These are phyloP conservation scores for Musa acuminata DNA, from an alignment of 176 grass and related monocot species.

Conservation along the genomic window DNA sequence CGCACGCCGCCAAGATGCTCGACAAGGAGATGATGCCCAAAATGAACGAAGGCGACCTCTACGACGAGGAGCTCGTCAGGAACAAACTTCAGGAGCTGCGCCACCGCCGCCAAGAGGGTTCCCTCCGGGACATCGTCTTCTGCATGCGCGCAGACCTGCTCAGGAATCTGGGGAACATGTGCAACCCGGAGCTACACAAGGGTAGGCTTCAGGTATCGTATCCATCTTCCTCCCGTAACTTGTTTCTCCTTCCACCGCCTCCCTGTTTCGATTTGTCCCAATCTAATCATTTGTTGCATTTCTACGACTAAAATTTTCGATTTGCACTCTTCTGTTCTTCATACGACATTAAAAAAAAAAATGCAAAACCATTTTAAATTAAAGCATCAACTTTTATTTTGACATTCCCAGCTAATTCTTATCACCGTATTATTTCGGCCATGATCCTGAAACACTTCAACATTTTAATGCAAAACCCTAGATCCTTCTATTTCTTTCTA, in stretches of 20 bases:
- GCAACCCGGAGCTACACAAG: conserved; percentile 79
- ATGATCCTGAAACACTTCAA: no score
- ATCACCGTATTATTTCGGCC: no score
- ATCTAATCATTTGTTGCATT: no score
- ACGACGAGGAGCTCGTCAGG: conserved; percentile 82
- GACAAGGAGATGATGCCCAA: conserved; percentile 57
- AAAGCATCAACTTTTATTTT: not conserved
- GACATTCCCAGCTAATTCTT: not conserved
- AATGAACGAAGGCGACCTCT: conserved; percentile 53
- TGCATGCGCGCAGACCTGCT: conserved; percentile 78
- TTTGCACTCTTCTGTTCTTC: not conserved
- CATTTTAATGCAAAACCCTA: no score
- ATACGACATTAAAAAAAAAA: not conserved
- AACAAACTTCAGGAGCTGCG: conserved; percentile 80
- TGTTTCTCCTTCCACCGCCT: not conserved
- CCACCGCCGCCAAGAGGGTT: conserved; percentile 53
- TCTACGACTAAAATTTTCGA: no score
- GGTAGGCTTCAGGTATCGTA: conserved; percentile 55
- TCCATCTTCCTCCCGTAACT: not conserved
- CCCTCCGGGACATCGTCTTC: conserved; percentile 82
- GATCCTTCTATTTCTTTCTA: not conserved
- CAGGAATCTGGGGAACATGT: conserved; percentile 89
- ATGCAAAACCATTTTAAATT: not conserved
- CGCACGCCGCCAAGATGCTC: conserved; percentile 80
- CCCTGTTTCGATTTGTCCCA: not conserved